These are phyloP conservation scores for Nissolia schottii DNA, from an alignment of 306 rosid species.

Conservation along the genomic window DNA sequence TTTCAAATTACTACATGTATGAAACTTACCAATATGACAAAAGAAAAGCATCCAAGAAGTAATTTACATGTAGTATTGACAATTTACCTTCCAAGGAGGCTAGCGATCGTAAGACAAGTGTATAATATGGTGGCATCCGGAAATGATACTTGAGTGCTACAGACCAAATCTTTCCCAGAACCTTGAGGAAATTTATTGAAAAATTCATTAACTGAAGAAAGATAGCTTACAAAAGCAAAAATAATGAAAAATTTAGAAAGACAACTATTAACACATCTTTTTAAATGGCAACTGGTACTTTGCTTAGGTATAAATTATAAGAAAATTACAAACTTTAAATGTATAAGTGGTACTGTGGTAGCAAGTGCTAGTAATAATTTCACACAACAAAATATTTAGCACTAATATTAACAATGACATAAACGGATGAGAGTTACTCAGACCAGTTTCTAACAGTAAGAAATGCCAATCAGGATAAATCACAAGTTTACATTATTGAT, in stretches of 20 bases:
- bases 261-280: background rate
- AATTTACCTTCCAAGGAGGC: slow-evolving; percentile 89
- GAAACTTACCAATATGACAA: slow-evolving; percentile 2
- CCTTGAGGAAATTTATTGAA: slow-evolving; percentile 46
- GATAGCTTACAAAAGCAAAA: background rate
- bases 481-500: slow-evolving; percentile 1
- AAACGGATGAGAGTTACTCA: background rate
- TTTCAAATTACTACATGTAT: slow-evolving; percentile 15
- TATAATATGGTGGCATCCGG: slow-evolving; percentile 95
- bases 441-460: background rate
- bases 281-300: background rate
- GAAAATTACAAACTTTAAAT: background rate
- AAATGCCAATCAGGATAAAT: background rate
- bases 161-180: slow-evolving; percentile 89
- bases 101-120: slow-evolving; percentile 83
- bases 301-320: background rate
- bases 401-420: background rate
- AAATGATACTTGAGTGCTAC: slow-evolving; percentile 83
- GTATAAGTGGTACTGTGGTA: too few species aligned
- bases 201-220: slow-evolving; percentile 4
- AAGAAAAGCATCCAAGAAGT: background rate
- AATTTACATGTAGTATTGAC: background rate
- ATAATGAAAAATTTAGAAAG: background rate
- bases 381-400: background rate
- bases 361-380: background rate